These are phyloP conservation scores for Pichia sp. DNA, from an alignment of 1,139 yeast species.

Conservation along the genomic window DNA sequence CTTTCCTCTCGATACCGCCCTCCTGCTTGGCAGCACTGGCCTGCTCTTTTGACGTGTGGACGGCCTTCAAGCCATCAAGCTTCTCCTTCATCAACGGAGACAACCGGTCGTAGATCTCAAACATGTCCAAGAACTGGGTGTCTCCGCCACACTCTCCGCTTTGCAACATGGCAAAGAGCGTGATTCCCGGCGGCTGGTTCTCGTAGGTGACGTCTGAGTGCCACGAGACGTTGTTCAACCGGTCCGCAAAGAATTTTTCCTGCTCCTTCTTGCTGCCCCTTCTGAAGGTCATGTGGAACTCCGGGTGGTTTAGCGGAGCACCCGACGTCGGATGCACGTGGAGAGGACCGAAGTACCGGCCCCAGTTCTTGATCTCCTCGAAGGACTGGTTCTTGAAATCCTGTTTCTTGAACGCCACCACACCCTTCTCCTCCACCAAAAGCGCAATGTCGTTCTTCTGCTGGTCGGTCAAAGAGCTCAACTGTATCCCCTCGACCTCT, in stretches of 20 bases:
- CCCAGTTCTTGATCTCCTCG: constrained; percentile 48
- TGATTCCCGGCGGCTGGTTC: constrained; percentile 63
- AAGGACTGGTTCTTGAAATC: constrained; percentile 49
- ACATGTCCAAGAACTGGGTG: constrained; percentile 60
- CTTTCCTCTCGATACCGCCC: constrained; percentile 58
- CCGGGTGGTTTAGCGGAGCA: constrained; percentile 55
- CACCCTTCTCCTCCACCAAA: constrained; percentile 62
- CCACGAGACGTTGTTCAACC: constrained; percentile 43
- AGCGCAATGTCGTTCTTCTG: constrained; percentile 65
- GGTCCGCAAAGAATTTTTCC: constrained; percentile 36
- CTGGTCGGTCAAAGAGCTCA: constrained; percentile 46
- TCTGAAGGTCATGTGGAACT: constrained; percentile 59
- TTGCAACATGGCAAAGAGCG: constrained; percentile 50
- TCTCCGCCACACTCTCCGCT: constrained; percentile 52
- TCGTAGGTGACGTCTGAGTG: constrained; percentile 73
- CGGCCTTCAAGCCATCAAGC: constrained; percentile 53
- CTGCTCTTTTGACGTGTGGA: constrained; percentile 69
- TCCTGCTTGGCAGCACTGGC: constrained; percentile 49
- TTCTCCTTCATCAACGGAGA: constrained; percentile 57
- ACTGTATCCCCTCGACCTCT: constrained; percentile 55
- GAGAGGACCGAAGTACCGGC: constrained; percentile 59
- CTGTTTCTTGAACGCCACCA: constrained; percentile 63
- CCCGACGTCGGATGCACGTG: constrained; percentile 76
- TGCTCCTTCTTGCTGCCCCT: constrained; percentile 41
- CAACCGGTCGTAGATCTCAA: constrained; percentile 62